Percentiles rank a stretch among this genome's conserved stretches.
phyloP scores from a whole-genome alignment of 108 stramenopile species.

The Nannochloropsis oceanica region DNA sequence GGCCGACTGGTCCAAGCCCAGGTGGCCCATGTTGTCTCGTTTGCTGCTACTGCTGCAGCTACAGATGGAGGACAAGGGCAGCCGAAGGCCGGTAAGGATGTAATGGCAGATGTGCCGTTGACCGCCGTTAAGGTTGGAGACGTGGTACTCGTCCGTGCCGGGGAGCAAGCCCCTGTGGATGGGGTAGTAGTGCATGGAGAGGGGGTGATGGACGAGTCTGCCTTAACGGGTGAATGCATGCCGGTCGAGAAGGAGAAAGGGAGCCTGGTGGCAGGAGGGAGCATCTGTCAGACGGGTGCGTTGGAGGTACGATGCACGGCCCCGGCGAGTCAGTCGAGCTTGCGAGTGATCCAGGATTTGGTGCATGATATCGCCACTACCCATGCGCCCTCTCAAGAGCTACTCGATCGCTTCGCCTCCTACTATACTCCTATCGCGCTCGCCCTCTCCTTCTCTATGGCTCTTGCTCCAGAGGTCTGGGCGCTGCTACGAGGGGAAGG shows the following conservation, averaged over 20 bases:
- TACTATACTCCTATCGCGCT: neutral
- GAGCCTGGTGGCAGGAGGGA: neutral
- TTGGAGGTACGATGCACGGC: neutral
- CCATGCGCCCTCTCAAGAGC: neutral
- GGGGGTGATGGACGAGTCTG: neutral
- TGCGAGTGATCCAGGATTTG: neutral
- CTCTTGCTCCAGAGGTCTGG: neutral
- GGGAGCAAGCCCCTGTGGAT: neutral
- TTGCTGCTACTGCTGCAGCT: neutral
- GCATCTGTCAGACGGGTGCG: neutral
- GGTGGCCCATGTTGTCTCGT: neutral
- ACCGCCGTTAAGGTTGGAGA: neutral
- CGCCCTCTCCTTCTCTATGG: neutral
- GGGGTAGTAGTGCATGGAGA: neutral
- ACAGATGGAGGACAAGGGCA: neutral
- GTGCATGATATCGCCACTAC: neutral
- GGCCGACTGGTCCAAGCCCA: neutral
- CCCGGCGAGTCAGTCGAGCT: neutral
- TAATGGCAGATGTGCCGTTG: neutral
- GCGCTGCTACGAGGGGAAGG: neutral
- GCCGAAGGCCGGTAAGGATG: neutral
- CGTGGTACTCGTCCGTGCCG: neutral
- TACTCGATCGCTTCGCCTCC: neutral
- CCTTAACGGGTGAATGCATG: neutral
- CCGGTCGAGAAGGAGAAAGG: neutral